phyloP scores from a whole-genome alignment of 164 flowering plant genomes.

The Magnolia sinica region DNA sequence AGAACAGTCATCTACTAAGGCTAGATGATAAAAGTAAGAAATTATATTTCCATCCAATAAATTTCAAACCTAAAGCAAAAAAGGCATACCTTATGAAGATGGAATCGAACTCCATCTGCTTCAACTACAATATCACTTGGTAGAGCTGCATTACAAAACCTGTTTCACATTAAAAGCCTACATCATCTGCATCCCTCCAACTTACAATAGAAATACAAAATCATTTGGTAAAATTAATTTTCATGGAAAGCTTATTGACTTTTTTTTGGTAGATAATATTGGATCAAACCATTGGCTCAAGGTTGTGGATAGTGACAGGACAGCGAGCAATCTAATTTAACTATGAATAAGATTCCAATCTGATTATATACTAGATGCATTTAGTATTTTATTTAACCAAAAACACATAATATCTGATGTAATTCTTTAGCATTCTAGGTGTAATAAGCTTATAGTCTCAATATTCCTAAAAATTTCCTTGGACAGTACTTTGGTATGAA shows the following conservation, averaged over 20 bases:
- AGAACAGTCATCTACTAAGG: neutral
- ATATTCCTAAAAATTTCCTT: too few species aligned
- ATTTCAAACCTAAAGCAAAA: neutral
- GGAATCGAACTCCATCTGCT: slow-evolving; percentile 57
- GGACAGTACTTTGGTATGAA: too few species aligned
- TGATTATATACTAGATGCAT: too few species aligned
- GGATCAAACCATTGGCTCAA: neutral
- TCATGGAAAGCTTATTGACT: neutral
- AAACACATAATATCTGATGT: too few species aligned
- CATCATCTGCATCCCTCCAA: neutral
- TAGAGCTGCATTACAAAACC: slow-evolving; percentile 74
- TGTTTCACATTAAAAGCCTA: slow-evolving; percentile 22
- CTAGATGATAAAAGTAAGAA: neutral
- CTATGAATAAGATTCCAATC: neutral
- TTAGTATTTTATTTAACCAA: too few species aligned
- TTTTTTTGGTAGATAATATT: neutral
- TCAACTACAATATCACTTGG: slow-evolving; percentile 64
- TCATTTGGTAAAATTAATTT: neutral
- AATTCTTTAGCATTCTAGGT: too few species aligned
- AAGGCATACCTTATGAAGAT: slow-evolving; percentile 77
- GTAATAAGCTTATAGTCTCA: too few species aligned
- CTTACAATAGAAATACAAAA: neutral
- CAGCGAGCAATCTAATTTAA: neutral
- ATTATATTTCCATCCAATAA: neutral
- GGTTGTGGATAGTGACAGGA: neutral